Evolutionary conservation across 2,329 filamentous ascomycete genomes (phyloP).

Genomic region (Dactylellina drechsleri): DNA sequence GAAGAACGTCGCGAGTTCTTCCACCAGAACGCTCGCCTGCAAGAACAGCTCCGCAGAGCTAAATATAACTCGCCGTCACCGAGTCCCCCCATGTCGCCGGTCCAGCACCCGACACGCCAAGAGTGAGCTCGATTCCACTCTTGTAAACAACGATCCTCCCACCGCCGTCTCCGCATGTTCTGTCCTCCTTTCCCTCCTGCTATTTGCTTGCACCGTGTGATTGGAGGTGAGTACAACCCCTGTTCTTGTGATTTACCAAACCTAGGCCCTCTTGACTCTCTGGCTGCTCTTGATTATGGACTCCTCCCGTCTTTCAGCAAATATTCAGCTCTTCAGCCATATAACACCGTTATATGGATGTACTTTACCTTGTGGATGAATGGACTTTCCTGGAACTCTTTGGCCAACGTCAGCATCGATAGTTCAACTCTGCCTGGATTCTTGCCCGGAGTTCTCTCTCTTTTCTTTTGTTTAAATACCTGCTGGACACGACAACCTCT

Average conservation of each 20-base stretch:
- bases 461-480: slow-evolving; percentile 1
- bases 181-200: slow-evolving; percentile 40
- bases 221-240: slow-evolving; percentile 48
- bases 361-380: background rate
- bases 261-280: slow-evolving; percentile 18
- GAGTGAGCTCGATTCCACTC: slow-evolving; percentile 29
- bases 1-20: slow-evolving; percentile 51
- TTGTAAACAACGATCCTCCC: background rate
- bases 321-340: background rate
- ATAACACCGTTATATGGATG: slow-evolving; percentile 3
- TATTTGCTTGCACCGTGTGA: slow-evolving; percentile 54
- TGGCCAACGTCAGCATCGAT: background rate
- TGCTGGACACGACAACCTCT: background rate
- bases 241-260: slow-evolving; percentile 20
- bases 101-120: slow-evolving; percentile 31
- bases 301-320: background rate
- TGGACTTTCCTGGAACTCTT: background rate
- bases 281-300: slow-evolving; percentile 33
- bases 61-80: slow-evolving; percentile 50
- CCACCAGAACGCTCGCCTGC: slow-evolving; percentile 44
- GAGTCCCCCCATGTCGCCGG: slow-evolving; percentile 43
- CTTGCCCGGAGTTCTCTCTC: background rate
- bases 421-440: background rate
- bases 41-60: slow-evolving; percentile 49
- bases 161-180: slow-evolving; percentile 4